Evolutionary conservation across 1,139 yeast species (phyloP).

Genomic region (Protomyces macrosporus): DNA sequence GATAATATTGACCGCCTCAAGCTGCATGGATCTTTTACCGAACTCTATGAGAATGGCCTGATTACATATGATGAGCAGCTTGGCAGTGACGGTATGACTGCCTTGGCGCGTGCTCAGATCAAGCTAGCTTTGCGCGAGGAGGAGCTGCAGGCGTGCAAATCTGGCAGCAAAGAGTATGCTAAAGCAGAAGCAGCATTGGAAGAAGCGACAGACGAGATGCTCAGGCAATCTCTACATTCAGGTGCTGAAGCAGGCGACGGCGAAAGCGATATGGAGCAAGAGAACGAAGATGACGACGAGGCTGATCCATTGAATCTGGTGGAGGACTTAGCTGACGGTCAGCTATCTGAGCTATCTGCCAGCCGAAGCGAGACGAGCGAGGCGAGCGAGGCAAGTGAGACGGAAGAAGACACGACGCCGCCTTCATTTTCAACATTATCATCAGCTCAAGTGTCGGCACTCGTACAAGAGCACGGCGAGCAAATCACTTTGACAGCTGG

Average conservation of each 20-base stretch:
- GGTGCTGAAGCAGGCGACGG: conserved; percentile 19
- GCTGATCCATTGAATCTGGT: neutral
- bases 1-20: conserved; percentile 1
- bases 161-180: neutral
- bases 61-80: conserved; percentile 9
- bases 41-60: conserved; percentile 19
- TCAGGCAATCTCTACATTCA: neutral
- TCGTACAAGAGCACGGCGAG: conserved; percentile 1
- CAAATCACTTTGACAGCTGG: conserved; percentile 8
- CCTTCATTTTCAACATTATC: conserved; percentile 16
- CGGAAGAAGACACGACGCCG: neutral
- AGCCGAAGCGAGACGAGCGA: neutral
- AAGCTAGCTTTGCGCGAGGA: conserved; percentile 2
- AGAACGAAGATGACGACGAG: neutral
- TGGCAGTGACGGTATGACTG: conserved; percentile 23
- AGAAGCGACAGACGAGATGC: conserved; percentile 5
- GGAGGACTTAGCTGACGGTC: neutral
- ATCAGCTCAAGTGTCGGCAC: neutral
- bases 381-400: neutral
- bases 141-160: neutral
- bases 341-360: neutral
- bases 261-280: neutral
- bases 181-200: conserved; percentile 10
- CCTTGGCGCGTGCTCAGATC: conserved; percentile 1
- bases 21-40: conserved; percentile 7